phyloP scores from a whole-genome alignment of 495 filamentous ascomycete genomes.

The Tuber calosporum region DNA sequence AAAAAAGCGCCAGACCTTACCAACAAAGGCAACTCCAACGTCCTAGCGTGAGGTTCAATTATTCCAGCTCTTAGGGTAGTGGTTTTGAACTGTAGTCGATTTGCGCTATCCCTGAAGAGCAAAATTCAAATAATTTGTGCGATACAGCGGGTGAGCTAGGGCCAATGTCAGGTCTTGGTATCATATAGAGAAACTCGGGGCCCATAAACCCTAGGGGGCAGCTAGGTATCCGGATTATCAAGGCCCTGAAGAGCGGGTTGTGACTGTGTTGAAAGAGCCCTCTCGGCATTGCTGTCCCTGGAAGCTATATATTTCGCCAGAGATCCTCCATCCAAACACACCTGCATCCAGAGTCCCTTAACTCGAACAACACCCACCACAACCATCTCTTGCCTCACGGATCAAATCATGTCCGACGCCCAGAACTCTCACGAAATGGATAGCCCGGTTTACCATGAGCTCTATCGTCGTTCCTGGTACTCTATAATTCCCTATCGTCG shows the following conservation, averaged over 20 bases:
- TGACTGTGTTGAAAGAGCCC: neutral
- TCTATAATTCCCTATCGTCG: slow-evolving; percentile 30
- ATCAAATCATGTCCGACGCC: neutral
- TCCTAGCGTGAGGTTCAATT: too few species aligned
- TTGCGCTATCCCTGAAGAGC: neutral
- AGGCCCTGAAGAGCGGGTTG: neutral
- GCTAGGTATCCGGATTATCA: neutral
- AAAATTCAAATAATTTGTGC: neutral
- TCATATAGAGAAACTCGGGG: neutral
- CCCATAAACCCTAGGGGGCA: neutral
- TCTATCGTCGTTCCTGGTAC: slow-evolving; percentile 96
- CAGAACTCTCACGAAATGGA: slow-evolving; percentile 16
- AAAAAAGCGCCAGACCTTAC: too few species aligned
- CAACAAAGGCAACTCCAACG: too few species aligned
- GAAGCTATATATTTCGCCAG: neutral
- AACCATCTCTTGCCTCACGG: neutral
- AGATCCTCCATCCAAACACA: neutral
- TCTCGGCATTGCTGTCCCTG: neutral
- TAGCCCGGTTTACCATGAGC: slow-evolving; percentile 70
- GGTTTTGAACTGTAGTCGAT: too few species aligned
- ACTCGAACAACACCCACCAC: neutral
- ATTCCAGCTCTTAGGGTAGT: too few species aligned
- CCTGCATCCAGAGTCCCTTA: neutral
- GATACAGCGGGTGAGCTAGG: neutral
- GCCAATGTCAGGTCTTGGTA: neutral